phyloP scores from a whole-genome alignment of 2,329 filamentous ascomycete species.

The Trichoderma gracile region DNA sequence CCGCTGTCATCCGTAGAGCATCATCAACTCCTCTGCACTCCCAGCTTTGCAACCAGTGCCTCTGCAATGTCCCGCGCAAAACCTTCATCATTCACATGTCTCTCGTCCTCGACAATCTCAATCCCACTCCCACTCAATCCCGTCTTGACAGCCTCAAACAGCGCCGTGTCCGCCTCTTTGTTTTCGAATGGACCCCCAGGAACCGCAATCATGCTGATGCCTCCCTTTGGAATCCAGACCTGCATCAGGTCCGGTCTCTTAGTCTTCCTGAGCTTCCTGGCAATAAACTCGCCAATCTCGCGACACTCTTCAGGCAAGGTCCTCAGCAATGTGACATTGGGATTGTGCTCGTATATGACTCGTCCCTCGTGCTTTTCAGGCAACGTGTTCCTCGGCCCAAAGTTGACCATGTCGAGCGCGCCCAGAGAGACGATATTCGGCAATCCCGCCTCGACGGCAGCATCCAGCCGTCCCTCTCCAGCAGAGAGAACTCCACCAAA shows the following conservation, averaged over 20 bases:
- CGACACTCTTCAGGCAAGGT: slow-evolving; percentile 59
- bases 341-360: slow-evolving; percentile 64
- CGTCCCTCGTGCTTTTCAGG: slow-evolving; percentile 55
- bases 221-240: slow-evolving; percentile 61
- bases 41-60: slow-evolving; percentile 40
- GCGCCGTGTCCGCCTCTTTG: slow-evolving; percentile 44
- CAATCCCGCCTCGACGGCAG: slow-evolving; percentile 57
- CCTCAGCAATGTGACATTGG: slow-evolving; percentile 65
- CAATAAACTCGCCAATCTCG: slow-evolving; percentile 58
- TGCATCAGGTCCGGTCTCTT: slow-evolving; percentile 47
- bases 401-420: slow-evolving; percentile 64
- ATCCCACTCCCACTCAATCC: slow-evolving; percentile 53
- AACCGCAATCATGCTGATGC: slow-evolving; percentile 61
- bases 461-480: slow-evolving; percentile 56
- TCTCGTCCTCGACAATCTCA: slow-evolving; percentile 49
- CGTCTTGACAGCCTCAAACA: slow-evolving; percentile 54
- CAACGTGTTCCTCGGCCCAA: slow-evolving; percentile 56
- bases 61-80: slow-evolving; percentile 53
- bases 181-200: slow-evolving; percentile 56
- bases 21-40: slow-evolving; percentile 18
- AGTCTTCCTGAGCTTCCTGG: slow-evolving; percentile 50
- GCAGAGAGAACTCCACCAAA: slow-evolving; percentile 65
- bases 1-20: neutral
- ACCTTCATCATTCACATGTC: slow-evolving; percentile 55
- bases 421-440: slow-evolving; percentile 55